phyloP scores from a whole-genome alignment of 345 rosid genomes.

The Hibiscus mutabilis region DNA sequence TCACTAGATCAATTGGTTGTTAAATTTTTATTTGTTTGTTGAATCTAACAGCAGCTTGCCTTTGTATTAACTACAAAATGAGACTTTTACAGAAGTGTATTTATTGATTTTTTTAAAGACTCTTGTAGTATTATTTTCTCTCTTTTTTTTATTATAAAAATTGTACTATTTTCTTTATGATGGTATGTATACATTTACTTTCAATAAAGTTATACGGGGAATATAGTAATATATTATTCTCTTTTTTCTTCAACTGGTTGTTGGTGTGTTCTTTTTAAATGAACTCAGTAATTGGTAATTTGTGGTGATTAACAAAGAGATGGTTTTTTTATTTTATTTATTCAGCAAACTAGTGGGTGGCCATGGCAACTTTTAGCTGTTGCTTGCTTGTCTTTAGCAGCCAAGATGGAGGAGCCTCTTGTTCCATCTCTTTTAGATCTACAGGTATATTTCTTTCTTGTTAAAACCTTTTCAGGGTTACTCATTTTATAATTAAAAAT shows the following conservation, averaged over 20 bases:
- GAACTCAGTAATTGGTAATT: not conserved
- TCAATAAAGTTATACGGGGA: not conserved
- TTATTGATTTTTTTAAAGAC: not conserved
- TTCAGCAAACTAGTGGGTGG: slow-evolving; percentile 74
- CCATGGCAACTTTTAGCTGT: slow-evolving; percentile 84
- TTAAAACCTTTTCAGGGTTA: not conserved
- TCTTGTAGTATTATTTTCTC: not conserved
- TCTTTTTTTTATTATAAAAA: too few species aligned
- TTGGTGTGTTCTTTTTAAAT: not conserved
- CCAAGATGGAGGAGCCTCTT: slow-evolving; percentile 95
- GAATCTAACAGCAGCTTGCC: not conserved
- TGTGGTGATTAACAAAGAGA: not conserved
- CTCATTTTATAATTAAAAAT: not conserved
- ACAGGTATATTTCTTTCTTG: slow-evolving; percentile 45
- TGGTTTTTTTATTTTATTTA: not conserved
- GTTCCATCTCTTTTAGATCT: slow-evolving; percentile 82
- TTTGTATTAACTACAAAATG: not conserved
- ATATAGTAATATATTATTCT: not conserved
- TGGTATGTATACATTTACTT: not conserved
- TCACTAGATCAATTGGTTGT: too few species aligned
- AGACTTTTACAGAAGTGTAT: not conserved
- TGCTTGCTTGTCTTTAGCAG: slow-evolving; percentile 94
- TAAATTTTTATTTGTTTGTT: not conserved
- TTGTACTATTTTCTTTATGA: not conserved
- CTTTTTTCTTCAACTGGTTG: not conserved